These are phyloP conservation scores for Vitis rotundifolia DNA, from an alignment of 164 flowering plant species.

Conservation along the genomic window DNA sequence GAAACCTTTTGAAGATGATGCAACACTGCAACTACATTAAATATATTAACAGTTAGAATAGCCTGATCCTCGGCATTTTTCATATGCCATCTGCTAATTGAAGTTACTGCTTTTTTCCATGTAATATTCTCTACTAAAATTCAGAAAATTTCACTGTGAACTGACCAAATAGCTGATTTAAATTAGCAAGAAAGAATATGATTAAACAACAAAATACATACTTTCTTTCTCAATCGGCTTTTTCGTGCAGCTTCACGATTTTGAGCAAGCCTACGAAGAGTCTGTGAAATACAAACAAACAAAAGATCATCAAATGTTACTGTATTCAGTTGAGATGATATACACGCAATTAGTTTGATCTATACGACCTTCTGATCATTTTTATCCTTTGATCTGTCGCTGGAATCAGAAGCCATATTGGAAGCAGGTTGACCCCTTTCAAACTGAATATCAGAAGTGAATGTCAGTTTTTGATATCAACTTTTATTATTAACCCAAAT, in stretches of 20 bases:
- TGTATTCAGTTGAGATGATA: not conserved
- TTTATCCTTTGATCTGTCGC: constrained; percentile 18
- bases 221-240: constrained; percentile 60
- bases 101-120: no score
- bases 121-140: no score
- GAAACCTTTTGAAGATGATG: no score
- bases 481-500: no score
- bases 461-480: no score
- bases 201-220: constrained; percentile 11
- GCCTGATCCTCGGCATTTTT: no score
- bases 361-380: constrained; percentile 44
- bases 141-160: no score
- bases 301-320: not conserved
- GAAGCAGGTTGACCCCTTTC: not conserved
- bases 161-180: no score
- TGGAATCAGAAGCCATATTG: constrained; percentile 2
- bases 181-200: not conserved
- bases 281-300: constrained; percentile 25
- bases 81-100: no score
- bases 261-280: constrained; percentile 57
- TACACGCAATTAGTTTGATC: not conserved
- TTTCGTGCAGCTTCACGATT: constrained; percentile 68
- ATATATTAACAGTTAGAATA: no score
- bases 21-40: no score
- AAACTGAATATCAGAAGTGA: not conserved